Percentiles rank a stretch among this genome's conserved stretches.
Conservation (phyloP, 2,329 filamentous ascomycete species). For the Boeremia exigua region DNA sequence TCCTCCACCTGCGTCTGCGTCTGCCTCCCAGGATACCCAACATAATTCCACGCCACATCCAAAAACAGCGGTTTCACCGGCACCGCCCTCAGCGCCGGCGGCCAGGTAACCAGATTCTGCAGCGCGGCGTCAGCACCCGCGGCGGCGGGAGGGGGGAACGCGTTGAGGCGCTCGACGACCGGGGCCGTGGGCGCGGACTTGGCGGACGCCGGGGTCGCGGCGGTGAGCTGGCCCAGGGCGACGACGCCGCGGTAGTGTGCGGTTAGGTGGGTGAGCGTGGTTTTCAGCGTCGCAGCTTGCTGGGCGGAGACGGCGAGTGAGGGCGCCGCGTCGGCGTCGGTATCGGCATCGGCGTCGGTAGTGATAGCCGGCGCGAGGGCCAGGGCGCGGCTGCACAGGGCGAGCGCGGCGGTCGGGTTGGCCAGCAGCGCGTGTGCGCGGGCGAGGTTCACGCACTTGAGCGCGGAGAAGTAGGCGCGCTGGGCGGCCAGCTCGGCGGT, state of each 20-base stretch:
- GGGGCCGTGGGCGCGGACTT: slow-evolving; percentile 60
- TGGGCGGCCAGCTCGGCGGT: slow-evolving; percentile 79
- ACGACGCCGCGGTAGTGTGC: slow-evolving; percentile 85
- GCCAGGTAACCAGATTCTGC: slow-evolving; percentile 82
- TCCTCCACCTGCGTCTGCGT: slow-evolving; percentile 39
- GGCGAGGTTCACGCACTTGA: slow-evolving; percentile 87
- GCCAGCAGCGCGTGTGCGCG: slow-evolving; percentile 80
- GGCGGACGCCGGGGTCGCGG: slow-evolving; percentile 56
- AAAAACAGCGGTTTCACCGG: slow-evolving; percentile 96
- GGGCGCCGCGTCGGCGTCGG: slow-evolving; percentile 26
- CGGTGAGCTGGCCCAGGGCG: slow-evolving; percentile 72
- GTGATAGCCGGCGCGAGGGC: slow-evolving; percentile 61
- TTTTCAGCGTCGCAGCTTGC: slow-evolving; percentile 65
- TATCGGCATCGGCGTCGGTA: slow-evolving; percentile 47
- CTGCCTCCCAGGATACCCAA: slow-evolving; percentile 78
- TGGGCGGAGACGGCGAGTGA: slow-evolving; percentile 70
- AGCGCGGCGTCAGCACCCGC: slow-evolving; percentile 75
- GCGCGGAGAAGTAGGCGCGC: slow-evolving; percentile 80
- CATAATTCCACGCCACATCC: slow-evolving; percentile 97
- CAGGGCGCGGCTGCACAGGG: slow-evolving; percentile 76
- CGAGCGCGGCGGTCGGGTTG: slow-evolving; percentile 79
- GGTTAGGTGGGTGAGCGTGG: slow-evolving; percentile 72
- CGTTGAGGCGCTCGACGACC: slow-evolving; percentile 74
- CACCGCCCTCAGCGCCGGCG: slow-evolving; percentile 80
- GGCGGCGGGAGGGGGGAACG: slow-evolving; percentile 71